Percentiles rank a stretch among this genome's conserved stretches.
Conservation (phyloP, 805 yeast species). For the Metschnikowia arizonensis region DNA sequence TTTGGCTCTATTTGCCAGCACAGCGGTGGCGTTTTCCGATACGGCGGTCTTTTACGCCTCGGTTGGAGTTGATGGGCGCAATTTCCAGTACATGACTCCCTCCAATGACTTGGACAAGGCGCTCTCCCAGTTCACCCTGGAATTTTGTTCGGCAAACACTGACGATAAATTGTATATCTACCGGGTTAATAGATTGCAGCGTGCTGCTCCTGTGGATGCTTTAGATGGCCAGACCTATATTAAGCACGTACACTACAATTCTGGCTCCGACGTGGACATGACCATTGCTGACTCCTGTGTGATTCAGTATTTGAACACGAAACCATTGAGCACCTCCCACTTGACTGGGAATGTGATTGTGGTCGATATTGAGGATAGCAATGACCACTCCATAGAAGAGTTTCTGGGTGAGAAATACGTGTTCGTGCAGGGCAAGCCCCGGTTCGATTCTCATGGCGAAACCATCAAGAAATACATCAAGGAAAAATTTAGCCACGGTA, state of each 20-base stretch:
- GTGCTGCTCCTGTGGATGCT: constrained; percentile 2
- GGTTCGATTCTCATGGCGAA: constrained; percentile 22
- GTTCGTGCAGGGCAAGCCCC: constrained; percentile 32
- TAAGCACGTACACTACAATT: constrained; percentile 16
- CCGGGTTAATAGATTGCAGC: constrained; percentile 23
- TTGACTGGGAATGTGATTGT: constrained; percentile 17
- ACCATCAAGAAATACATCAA: constrained; percentile 23
- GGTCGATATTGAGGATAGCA: constrained; percentile 25
- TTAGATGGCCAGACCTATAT: constrained; percentile 8
- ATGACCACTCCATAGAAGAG: constrained; percentile 19
- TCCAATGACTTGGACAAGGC: constrained; percentile 18
- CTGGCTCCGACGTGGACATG: constrained; percentile 16
- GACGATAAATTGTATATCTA: constrained; percentile 22
- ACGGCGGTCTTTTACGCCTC: constrained; percentile 18
- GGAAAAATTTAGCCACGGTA: constrained; percentile 23
- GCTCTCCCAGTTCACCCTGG: constrained; percentile 17
- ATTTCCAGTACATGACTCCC: constrained; percentile 23
- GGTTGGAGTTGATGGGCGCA: constrained; percentile 4
- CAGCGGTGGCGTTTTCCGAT: constrained; percentile 18
- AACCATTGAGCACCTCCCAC: constrained; percentile 2
- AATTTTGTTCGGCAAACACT: constrained; percentile 18
- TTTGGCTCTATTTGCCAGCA: constrained; percentile 16
- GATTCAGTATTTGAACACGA: constrained; percentile 10
- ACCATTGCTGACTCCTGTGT: constrained; percentile 12
- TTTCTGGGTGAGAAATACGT: constrained; percentile 14